A percentile compares a stretch with the other conserved stretches of the same genome.
Conservation (phyloP, 768 basidiomycete genomes). For the Suillus decipiens region DNA sequence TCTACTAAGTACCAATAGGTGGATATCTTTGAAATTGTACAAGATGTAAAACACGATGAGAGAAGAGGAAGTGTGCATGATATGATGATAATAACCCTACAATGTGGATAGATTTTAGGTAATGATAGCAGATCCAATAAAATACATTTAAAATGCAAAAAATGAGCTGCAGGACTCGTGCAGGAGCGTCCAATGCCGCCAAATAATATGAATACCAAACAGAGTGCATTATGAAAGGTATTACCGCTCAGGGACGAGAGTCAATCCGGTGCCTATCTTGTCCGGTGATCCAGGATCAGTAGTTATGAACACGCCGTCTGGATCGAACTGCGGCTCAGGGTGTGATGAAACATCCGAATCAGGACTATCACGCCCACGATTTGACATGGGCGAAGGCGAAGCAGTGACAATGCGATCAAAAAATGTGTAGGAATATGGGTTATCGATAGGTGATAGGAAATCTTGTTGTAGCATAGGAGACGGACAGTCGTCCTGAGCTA, state of each 20-base stretch:
- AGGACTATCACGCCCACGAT: slow-evolving; percentile 27
- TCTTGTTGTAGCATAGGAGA: slow-evolving; percentile 22
- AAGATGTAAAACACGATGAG: slow-evolving; percentile 5
- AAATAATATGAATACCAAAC: slow-evolving; percentile 1
- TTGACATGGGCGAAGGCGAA: slow-evolving; percentile 40
- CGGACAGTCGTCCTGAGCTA: slow-evolving; percentile 19
- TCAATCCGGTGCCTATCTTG: slow-evolving; percentile 41
- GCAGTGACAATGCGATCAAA: slow-evolving; percentile 41
- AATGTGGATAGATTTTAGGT: slow-evolving; percentile 5
- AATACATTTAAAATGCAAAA: slow-evolving; percentile 5
- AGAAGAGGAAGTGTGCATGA: neutral
- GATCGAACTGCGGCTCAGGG: slow-evolving; percentile 36
- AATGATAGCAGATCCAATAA: slow-evolving; percentile 8
- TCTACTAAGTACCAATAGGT: too few relatives aligned
- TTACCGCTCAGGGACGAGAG: slow-evolving; percentile 49
- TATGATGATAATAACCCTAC: neutral
- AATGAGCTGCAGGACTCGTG: slow-evolving; percentile 1
- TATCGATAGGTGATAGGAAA: slow-evolving; percentile 21
- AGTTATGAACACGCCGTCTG: slow-evolving; percentile 42
- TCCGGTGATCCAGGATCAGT: slow-evolving; percentile 44
- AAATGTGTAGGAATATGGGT: slow-evolving; percentile 37
- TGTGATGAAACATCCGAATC: slow-evolving; percentile 18
- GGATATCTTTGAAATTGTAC: neutral
- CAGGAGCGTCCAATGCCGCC: neutral
- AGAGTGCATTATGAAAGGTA: neutral